Base-by-base conservation (phyloP, 148 eudicot genomes). In the Persicaria maculosa region DNA sequence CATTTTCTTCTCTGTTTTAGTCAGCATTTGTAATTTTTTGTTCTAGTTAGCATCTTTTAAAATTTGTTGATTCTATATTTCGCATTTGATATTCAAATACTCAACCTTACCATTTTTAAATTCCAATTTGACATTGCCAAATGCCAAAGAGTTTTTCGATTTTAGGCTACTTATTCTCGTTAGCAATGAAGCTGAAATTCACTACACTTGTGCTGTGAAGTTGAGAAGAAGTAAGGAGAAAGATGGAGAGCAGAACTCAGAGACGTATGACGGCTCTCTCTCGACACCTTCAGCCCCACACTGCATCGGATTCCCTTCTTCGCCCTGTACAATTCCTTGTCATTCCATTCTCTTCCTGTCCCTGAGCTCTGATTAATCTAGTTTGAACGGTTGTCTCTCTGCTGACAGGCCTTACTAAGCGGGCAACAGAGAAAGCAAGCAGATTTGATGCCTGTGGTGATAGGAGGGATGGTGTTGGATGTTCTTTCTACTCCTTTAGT, bases 391-490 rank as follows among this genome's bases (percentile, higher is more conserved):
- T 47, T 47, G 45, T 71, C 15, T 71, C 53, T 46, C 36, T 9
- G 11, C 40, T 46, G 5, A 4, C n/a, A 71, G 73, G 25, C 17
- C 53, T 47, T 71, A 52, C 53, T 71, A n/a, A 71, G 40, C 40
- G 73, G 70, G 70, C 70, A 40, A 6, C 40, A 19, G 31, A 71
- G 31, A 19, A 71, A 46, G 25, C 52, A 17, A 22, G 53, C 40
- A 6, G 53, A 40, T 7, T 47, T 52, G 36, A 83, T 81, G 80
- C 68, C 91, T 11, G 89, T 95, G 46, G 84, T 95, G 4, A 88
- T 95, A 7, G 97, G 98, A 46, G 97, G 98, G 54, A 95, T 95
- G 97, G 98, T 92, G 65, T 84, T 95, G 85, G 97, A 95, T 76
- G 80, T 95, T 74, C 91, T 92, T 59, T 93, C 93, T 52, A 88